phyloP scores from a whole-genome alignment of 306 rosid species.

The Dicorynia guianensis region DNA sequence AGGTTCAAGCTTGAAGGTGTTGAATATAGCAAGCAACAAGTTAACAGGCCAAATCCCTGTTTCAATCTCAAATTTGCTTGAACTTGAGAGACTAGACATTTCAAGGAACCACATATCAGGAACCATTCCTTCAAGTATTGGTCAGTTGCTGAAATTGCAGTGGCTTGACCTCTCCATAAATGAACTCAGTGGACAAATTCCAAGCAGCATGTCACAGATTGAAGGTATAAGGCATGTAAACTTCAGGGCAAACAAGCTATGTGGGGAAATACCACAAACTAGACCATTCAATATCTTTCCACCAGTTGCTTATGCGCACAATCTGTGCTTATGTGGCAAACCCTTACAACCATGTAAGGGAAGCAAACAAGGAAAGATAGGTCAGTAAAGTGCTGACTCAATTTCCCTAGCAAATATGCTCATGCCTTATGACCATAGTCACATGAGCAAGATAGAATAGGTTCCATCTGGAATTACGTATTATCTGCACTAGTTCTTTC shows the following conservation, averaged over 20 bases:
- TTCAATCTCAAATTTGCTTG: constrained; percentile 71
- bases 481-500: no score
- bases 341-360: constrained; percentile 85
- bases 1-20: constrained; percentile 69
- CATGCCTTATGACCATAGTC: constrained; percentile 49
- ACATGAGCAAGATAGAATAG: constrained; percentile 43
- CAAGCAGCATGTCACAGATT: constrained; percentile 76
- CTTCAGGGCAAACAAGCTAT: constrained; percentile 88
- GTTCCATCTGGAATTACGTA: constrained; percentile 9
- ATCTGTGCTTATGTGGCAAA: constrained; percentile 86
- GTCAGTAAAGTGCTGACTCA: constrained; percentile 76
- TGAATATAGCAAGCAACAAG: constrained; percentile 75
- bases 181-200: constrained; percentile 75
- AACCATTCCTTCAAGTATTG: constrained; percentile 71
- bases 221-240: constrained; percentile 69
- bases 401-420: constrained; percentile 37
- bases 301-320: constrained; percentile 83
- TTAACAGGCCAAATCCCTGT: constrained; percentile 71
- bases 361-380: constrained; percentile 42
- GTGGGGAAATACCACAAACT: constrained; percentile 93
- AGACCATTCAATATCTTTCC: constrained; percentile 87
- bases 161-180: constrained; percentile 95
- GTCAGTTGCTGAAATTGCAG: constrained; percentile 64
- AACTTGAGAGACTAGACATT: constrained; percentile 69
- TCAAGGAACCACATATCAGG: constrained; percentile 87